A percentile compares a stretch with the other conserved stretches of the same genome.
Conservation (phyloP, 345 rosid species). For the Gossypium mustelinum region DNA sequence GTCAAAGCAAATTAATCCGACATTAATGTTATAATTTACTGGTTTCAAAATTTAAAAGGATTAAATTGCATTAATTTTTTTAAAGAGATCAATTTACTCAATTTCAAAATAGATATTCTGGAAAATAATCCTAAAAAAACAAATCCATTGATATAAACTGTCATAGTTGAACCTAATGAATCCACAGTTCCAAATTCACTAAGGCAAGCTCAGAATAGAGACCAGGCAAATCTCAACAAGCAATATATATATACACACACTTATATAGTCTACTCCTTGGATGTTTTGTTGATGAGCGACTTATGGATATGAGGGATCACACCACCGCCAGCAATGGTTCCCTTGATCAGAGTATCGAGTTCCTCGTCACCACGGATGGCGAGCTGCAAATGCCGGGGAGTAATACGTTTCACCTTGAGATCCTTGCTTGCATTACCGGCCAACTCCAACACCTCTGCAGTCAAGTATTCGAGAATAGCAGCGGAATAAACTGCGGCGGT, state of each 20-base stretch:
- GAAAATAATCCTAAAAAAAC: too few species aligned
- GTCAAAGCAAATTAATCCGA: too few species aligned
- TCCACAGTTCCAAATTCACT: background rate
- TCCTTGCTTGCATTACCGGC: slow-evolving; percentile 78
- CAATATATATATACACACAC: background rate
- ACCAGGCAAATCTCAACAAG: background rate
- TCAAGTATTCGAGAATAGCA: slow-evolving; percentile 61
- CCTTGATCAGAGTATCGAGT: slow-evolving; percentile 71
- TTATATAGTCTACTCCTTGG: slow-evolving; percentile 35
- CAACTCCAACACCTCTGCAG: slow-evolving; percentile 63
- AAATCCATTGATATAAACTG: background rate
- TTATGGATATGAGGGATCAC: slow-evolving; percentile 79
- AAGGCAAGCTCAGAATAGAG: background rate
- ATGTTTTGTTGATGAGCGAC: slow-evolving; percentile 67
- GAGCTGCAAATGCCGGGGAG: slow-evolving; percentile 68
- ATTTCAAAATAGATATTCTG: too few species aligned
- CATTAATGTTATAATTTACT: too few species aligned
- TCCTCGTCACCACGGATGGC: slow-evolving; percentile 71
- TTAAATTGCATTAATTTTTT: too few species aligned
- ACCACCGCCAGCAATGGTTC: slow-evolving; percentile 79
- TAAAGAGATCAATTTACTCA: too few species aligned
- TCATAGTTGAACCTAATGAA: background rate
- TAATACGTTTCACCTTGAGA: slow-evolving; percentile 65
- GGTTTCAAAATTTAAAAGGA: too few species aligned
- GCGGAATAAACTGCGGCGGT: slow-evolving; percentile 72